phyloP scores from a whole-genome alignment of 176 grass and related monocot genomes.

The Secale cereale region DNA sequence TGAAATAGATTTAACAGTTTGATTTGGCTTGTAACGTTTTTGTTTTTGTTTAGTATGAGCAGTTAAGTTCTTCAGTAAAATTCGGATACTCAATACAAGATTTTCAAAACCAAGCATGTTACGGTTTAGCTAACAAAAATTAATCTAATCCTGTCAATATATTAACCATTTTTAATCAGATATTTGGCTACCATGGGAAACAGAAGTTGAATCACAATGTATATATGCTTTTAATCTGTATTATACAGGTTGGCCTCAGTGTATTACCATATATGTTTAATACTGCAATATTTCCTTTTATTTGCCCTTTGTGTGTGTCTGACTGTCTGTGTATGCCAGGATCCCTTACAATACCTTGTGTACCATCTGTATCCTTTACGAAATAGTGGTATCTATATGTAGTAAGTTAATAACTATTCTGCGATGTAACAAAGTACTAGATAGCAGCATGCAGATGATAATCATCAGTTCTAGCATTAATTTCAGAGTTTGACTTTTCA shows the following conservation, averaged over 20 bases:
- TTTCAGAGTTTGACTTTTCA: not conserved
- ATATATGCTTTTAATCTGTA: not conserved
- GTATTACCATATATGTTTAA: not conserved
- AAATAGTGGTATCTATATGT: not conserved
- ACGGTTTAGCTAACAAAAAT: not conserved
- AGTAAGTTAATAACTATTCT: not conserved
- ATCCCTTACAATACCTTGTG: not conserved
- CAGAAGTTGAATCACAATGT: not conserved
- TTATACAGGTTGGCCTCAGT: not conserved
- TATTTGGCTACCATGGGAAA: not conserved
- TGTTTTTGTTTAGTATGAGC: not conserved
- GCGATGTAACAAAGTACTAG: not conserved
- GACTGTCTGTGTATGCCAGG: not conserved
- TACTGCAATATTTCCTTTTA: too few relatives aligned
- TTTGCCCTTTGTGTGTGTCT: too few relatives aligned
- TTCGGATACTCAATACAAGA: not conserved
- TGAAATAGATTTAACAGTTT: conserved; percentile 23
- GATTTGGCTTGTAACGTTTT: not conserved
- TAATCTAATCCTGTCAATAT: not conserved
- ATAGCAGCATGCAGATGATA: not conserved
- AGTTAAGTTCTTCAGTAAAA: conserved; percentile 2
- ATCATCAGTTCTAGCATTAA: not conserved
- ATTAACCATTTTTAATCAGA: not conserved
- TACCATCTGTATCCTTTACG: not conserved
- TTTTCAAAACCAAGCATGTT: not conserved